Evolutionary conservation across 2,329 filamentous ascomycete genomes (phyloP).

Genomic region (Aureobasidium sp.): DNA sequence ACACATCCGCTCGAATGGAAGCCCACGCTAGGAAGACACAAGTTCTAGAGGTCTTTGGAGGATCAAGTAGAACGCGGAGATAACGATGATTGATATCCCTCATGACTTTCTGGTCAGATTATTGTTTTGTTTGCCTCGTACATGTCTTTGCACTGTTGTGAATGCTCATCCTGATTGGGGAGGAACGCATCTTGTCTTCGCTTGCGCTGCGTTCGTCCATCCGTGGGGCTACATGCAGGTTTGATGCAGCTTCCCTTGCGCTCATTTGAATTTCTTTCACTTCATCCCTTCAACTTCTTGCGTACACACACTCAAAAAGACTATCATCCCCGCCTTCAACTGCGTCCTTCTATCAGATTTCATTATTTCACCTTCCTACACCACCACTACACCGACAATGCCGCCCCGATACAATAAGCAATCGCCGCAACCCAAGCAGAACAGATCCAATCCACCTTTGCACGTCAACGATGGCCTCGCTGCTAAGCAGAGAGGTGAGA

Average conservation of each 20-base stretch:
- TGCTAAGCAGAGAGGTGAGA: not conserved
- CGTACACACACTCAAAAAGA: not conserved
- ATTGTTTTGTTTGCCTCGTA: not conserved
- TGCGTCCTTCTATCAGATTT: not conserved
- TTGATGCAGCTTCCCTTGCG: constrained; percentile 1
- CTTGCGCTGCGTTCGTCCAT: not conserved
- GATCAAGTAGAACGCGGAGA: constrained; percentile 2
- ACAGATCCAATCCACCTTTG: not conserved
- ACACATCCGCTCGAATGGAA: constrained; percentile 91
- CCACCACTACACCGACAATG: not conserved
- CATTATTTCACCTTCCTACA: not conserved
- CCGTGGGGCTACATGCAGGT: not conserved
- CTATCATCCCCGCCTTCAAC: not conserved
- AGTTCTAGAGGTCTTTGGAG: constrained; percentile 36
- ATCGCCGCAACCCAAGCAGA: not conserved
- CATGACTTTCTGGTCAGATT: not conserved
- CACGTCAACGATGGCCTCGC: not conserved
- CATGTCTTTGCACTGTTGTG: not conserved
- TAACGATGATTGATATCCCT: constrained; percentile 9
- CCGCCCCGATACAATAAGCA: not conserved
- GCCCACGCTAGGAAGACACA: constrained; percentile 67
- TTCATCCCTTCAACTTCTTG: not conserved
- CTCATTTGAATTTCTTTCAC: not conserved
- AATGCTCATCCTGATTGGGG: not conserved
- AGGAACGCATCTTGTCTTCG: not conserved